Percentiles rank a stretch among this genome's conserved stretches.
These are phyloP conservation scores for Ulvella scutata DNA, from an alignment of 139 green algal genomes.

Conservation along the genomic window DNA sequence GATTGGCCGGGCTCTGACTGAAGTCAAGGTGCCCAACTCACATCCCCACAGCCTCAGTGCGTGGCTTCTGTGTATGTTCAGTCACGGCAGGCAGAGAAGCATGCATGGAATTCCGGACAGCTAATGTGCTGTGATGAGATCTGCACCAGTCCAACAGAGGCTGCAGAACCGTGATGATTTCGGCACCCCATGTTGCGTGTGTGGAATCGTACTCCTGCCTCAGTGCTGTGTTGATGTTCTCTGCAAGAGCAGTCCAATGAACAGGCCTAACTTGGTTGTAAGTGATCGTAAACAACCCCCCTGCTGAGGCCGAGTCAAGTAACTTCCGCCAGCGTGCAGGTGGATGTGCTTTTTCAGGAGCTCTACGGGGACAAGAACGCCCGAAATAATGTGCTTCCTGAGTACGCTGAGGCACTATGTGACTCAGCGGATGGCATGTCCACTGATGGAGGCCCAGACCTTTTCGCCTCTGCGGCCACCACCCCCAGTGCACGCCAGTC, in stretches of 20 bases:
- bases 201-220: neutral
- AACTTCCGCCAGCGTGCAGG: no score
- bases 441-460: neutral
- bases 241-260: no score
- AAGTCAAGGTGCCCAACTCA: neutral
- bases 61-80: no score
- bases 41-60: no score
- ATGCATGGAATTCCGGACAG: no score
- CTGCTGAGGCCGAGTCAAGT: no score
- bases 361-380: neutral
- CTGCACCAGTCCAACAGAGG: neutral
- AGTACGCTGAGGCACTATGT: neutral
- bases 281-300: no score
- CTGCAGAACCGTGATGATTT: neutral
- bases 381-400: neutral
- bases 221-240: neutral
- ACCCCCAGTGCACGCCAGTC: no score
- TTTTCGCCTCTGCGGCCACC: no score
- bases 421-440: neutral
- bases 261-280: no score
- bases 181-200: neutral
- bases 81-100: no score
- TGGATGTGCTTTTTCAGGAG: neutral
- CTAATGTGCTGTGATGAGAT: no score
- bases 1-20: conserved; percentile 4